Evolutionary conservation across 1,284 basidiomycete species (phyloP), one percentile per base, ranked within the genome.

Genomic region (Puccinia sorghi): DNA sequence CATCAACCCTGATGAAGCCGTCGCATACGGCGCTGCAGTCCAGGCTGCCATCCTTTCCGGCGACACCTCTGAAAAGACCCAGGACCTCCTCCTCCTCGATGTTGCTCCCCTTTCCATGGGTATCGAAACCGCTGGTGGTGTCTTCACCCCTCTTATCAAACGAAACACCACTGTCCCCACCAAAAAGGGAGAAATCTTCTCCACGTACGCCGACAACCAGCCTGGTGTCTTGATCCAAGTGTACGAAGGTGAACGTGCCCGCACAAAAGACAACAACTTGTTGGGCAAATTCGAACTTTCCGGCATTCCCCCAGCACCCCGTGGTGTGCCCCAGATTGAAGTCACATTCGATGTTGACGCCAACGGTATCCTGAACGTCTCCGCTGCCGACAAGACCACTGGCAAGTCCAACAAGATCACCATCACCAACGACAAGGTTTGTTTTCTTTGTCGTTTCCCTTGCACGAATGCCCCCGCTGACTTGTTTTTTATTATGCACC

Each of bases 1-100:
- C 86, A 99, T 99, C 89, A 99, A 99, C 91, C 97, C 97, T 81
- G 96, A 99, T 84, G 97, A 99, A 88, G 97, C 97, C 80, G 96
- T 99, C 82, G 96, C 97, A 54, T 97, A 97, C 87, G 97, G 97
- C 89, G 97, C 96, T 82, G 95, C 97, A 81, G 96, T 99, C 84
- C 97, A 99, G 88, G 96, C 94, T 80, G 96, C 94, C 84, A 97
- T 99, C 83, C 91, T 99, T 80, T 93, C 94, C 46, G 97, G 97
- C 85, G 94, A 97, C 86, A 97, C 94, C 50, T 97, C 94, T 1
- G 95, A 98, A 89, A 97, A 95, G 89, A 97, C 93, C 64, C 93
- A 95, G 86, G 94, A 97, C 85, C 89, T 99, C 80, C 90, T 99
- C 80, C 90, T 99, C 80, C 93, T 99, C 85, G 96, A 99, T 86